Conservation (phyloP, 345 rosid species). For the Nasturtium officinale region DNA sequence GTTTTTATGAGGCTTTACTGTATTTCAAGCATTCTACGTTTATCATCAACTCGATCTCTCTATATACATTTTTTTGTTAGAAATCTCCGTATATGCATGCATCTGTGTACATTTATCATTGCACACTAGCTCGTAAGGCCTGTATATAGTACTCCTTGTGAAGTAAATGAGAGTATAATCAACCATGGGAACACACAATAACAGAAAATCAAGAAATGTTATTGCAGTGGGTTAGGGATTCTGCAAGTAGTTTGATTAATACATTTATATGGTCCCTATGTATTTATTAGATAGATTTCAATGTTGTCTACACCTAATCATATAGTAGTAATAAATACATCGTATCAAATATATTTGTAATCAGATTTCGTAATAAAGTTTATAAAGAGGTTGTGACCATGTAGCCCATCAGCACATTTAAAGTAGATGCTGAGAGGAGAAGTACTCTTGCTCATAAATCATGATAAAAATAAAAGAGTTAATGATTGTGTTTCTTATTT, state of each 20-base stretch:
- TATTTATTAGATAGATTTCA: not conserved
- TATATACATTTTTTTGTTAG: not conserved
- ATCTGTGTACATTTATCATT: not conserved
- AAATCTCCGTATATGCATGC: not conserved
- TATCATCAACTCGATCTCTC: not conserved
- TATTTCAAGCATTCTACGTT: not conserved
- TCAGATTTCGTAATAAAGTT: not conserved
- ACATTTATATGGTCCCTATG: not conserved
- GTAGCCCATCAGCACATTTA: conserved; percentile 15
- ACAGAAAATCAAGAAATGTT: not conserved
- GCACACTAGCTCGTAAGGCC: not conserved
- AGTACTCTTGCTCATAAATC: not conserved
- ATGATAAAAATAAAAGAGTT: not conserved
- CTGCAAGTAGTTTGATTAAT: not conserved
- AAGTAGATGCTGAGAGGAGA: not conserved
- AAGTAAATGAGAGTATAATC: not conserved
- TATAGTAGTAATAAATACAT: not conserved
- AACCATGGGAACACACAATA: not conserved
- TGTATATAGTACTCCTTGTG: not conserved
- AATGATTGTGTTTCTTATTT: not conserved
- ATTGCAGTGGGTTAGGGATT: not conserved
- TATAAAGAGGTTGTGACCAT: conserved; percentile 6
- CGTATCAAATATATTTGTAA: not conserved
- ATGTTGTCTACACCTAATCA: conserved; percentile 14
- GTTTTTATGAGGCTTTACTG: not conserved